Conservation (phyloP, 176 grass and related monocot species). For the Carex kokanica region DNA sequence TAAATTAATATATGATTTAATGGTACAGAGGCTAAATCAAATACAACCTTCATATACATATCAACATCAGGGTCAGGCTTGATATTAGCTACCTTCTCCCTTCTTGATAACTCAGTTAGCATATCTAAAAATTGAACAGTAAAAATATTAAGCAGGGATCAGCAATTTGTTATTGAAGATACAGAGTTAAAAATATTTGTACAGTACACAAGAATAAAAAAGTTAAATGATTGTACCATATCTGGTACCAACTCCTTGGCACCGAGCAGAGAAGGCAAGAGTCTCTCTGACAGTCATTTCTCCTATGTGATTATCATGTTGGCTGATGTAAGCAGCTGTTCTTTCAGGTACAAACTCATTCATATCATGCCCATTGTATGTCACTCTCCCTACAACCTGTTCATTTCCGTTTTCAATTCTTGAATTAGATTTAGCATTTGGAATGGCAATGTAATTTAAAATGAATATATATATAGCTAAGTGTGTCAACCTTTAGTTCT, state of each 20-base stretch:
- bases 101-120: conserved; percentile 71
- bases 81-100: conserved; percentile 87
- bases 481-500: conserved; percentile 54
- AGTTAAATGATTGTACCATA: conserved; percentile 46
- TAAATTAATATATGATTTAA: not conserved
- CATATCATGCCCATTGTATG: conserved; percentile 89
- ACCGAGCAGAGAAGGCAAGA: conserved; percentile 78
- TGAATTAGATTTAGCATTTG: not conserved
- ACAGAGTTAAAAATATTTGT: not conserved
- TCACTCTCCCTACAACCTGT: conserved; percentile 62
- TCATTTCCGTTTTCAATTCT: not conserved
- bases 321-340: conserved; percentile 91
- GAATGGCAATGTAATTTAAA: not conserved
- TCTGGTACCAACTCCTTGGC: conserved; percentile 79
- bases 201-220: not conserved
- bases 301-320: conserved; percentile 91
- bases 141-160: not conserved
- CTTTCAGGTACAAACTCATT: conserved; percentile 86
- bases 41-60: conserved; percentile 87
- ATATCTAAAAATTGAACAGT: conserved; percentile 45
- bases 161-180: conserved; percentile 4
- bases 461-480: conserved; percentile 2
- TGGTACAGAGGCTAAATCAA: not conserved
- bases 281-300: conserved; percentile 98
- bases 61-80: conserved; percentile 89